These are phyloP conservation scores for Xylariaceae sp. DNA, from an alignment of 2,329 filamentous ascomycete genomes.

Conservation along the genomic window DNA sequence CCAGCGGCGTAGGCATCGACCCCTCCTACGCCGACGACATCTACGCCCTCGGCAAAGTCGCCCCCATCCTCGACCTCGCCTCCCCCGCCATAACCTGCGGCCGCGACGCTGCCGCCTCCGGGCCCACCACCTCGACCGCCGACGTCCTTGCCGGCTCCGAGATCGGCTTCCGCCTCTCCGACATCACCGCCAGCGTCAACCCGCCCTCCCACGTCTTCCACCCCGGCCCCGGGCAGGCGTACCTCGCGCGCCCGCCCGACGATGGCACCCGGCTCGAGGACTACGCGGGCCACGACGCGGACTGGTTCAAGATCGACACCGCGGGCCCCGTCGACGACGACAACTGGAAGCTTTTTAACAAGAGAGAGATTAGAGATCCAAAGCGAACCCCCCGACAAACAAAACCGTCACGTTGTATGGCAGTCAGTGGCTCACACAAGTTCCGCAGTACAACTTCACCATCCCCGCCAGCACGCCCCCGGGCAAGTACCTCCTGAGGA, in stretches of 20 bases:
- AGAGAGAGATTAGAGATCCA: background rate
- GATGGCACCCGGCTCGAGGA: background rate
- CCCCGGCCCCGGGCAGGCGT: constrained; percentile 1
- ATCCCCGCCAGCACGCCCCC: constrained; percentile 55
- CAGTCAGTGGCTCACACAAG: too few species aligned
- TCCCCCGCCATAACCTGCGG: constrained; percentile 2
- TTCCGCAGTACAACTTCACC: constrained; percentile 5
- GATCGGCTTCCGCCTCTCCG: constrained; percentile 3
- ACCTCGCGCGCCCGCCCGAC: constrained; percentile 2
- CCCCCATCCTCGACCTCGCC: background rate
- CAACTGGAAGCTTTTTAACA: background rate
- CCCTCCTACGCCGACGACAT: background rate
- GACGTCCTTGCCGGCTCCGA: constrained; percentile 2
- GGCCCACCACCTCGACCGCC: constrained; percentile 1
- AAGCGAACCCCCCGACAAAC: too few species aligned
- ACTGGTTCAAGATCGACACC: constrained; percentile 6
- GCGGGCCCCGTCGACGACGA: background rate
- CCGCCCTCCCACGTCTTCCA: background rate
- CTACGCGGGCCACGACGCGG: constrained; percentile 1
- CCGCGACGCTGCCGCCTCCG: background rate
- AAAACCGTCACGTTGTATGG: too few species aligned
- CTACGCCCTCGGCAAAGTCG: background rate
- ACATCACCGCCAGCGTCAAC: background rate
- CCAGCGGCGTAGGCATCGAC: background rate
- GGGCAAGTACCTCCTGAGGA: constrained; percentile 55